Conservation (phyloP, 2,329 filamentous ascomycete species). For the Calonectria montana region DNA sequence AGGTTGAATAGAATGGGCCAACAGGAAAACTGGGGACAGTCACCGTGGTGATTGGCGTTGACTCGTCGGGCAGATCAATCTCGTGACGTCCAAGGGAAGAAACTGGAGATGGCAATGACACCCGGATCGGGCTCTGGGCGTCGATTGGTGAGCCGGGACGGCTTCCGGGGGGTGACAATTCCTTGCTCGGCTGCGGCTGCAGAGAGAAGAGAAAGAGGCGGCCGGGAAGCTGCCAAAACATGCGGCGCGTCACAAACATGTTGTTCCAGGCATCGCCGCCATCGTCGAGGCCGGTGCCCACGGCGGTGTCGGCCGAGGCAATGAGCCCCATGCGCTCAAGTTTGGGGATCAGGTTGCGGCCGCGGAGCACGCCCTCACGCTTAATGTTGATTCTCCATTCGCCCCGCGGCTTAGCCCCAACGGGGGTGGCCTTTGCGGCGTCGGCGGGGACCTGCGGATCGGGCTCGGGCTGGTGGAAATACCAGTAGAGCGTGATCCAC, state of each 20-base stretch:
- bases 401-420: slow-evolving; percentile 78
- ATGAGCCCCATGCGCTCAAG: slow-evolving; percentile 94
- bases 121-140: slow-evolving; percentile 38
- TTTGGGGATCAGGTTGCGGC: slow-evolving; percentile 86
- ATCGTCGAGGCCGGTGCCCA: slow-evolving; percentile 73
- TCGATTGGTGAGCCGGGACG: slow-evolving; percentile 63
- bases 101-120: slow-evolving; percentile 43
- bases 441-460: slow-evolving; percentile 71
- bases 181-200: slow-evolving; percentile 72
- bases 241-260: slow-evolving; percentile 84
- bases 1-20: slow-evolving; percentile 83
- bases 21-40: slow-evolving; percentile 54
- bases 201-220: slow-evolving; percentile 90
- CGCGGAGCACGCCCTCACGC: slow-evolving; percentile 87
- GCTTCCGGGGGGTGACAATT: slow-evolving; percentile 61
- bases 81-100: slow-evolving; percentile 41
- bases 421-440: slow-evolving; percentile 73
- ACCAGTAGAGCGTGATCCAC: slow-evolving; percentile 95
- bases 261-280: slow-evolving; percentile 75
- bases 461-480: slow-evolving; percentile 90
- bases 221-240: slow-evolving; percentile 94
- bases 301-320: slow-evolving; percentile 77
- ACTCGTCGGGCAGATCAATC: slow-evolving; percentile 53
- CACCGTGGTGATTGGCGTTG: slow-evolving; percentile 49
- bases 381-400: slow-evolving; percentile 90